Conservation (phyloP, 2,329 filamentous ascomycete species). For the Aschersonia sp. region DNA sequence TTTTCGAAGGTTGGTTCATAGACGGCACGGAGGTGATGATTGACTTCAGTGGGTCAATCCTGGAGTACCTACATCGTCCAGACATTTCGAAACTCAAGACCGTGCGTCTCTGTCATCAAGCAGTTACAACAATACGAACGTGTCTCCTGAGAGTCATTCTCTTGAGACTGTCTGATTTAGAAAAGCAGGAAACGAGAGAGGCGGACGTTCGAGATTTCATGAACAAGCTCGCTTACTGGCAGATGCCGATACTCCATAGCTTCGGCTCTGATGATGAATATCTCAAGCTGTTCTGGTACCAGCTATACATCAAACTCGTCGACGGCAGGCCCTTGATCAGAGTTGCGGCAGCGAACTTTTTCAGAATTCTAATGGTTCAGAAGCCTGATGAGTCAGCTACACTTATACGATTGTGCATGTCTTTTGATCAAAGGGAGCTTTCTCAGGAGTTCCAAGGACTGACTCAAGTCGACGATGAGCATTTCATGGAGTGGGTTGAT, state of each 20-base stretch:
- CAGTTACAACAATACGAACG: constrained; percentile 59
- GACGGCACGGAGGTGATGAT: constrained; percentile 71
- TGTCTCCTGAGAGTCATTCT: constrained; percentile 70
- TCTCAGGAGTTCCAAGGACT: constrained; percentile 69
- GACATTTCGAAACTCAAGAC: constrained; percentile 71
- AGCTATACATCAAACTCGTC: constrained; percentile 79
- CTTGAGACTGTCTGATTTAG: constrained; percentile 69
- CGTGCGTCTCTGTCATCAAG: constrained; percentile 80
- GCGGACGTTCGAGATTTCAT: constrained; percentile 57
- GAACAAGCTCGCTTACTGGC: constrained; percentile 86
- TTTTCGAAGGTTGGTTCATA: constrained; percentile 94
- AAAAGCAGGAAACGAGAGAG: constrained; percentile 45
- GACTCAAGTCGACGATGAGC: constrained; percentile 75
- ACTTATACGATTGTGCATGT: constrained; percentile 59
- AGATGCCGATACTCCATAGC: constrained; percentile 71
- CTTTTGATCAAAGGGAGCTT: constrained; percentile 55
- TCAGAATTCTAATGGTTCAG: constrained; percentile 86
- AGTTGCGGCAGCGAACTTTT: constrained; percentile 64
- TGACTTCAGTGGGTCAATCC: constrained; percentile 69
- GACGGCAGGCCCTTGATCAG: constrained; percentile 54
- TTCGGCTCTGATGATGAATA: constrained; percentile 61
- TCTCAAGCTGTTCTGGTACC: constrained; percentile 60
- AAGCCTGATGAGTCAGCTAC: constrained; percentile 70
- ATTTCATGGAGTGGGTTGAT: constrained; percentile 81
- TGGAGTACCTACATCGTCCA: constrained; percentile 80